A percentile compares a stretch with the other conserved stretches of the same genome.
These are phyloP conservation scores for Telfairia occidentalis DNA, from an alignment of 331 rosid species.

Conservation along the genomic window DNA sequence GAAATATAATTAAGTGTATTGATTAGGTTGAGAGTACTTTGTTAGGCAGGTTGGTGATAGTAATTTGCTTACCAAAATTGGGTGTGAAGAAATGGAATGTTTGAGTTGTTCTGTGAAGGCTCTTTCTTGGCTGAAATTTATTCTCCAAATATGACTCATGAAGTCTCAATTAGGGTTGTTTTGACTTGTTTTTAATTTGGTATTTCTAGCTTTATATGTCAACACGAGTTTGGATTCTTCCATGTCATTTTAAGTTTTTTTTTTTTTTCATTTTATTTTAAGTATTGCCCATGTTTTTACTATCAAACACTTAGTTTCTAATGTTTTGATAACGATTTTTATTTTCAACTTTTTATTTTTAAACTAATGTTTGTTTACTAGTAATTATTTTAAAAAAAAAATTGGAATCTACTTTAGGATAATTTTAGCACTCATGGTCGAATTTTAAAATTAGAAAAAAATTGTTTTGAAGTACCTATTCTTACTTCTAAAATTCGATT, in stretches of 20 bases:
- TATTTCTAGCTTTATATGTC: conserved; percentile 5
- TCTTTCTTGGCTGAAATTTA: conserved; percentile 7
- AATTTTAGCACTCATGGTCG: too few species aligned
- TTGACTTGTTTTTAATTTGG: neutral
- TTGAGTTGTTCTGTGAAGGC: neutral
- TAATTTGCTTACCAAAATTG: neutral
- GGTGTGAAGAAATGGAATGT: conserved; percentile 9
- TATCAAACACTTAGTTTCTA: too few species aligned
- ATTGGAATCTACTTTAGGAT: too few species aligned
- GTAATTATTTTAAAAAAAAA: too few species aligned
- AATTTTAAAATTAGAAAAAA: too few species aligned
- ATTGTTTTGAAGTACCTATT: too few species aligned
- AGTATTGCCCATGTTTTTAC: too few species aligned
- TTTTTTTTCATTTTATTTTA: too few species aligned
- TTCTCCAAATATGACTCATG: neutral
- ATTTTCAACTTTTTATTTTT: too few species aligned
- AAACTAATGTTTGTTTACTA: too few species aligned
- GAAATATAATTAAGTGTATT: neutral
- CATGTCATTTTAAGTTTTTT: neutral
- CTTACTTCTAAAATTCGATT: too few species aligned
- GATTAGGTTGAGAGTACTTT: neutral
- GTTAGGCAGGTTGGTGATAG: conserved; percentile 18
- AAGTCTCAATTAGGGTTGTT: neutral
- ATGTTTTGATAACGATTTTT: too few species aligned
- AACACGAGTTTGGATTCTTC: neutral